Evolutionary conservation across 23 red algal genomes (phyloP), one percentile per base, ranked within the genome.

Genomic region (Chondrus crispus): DNA sequence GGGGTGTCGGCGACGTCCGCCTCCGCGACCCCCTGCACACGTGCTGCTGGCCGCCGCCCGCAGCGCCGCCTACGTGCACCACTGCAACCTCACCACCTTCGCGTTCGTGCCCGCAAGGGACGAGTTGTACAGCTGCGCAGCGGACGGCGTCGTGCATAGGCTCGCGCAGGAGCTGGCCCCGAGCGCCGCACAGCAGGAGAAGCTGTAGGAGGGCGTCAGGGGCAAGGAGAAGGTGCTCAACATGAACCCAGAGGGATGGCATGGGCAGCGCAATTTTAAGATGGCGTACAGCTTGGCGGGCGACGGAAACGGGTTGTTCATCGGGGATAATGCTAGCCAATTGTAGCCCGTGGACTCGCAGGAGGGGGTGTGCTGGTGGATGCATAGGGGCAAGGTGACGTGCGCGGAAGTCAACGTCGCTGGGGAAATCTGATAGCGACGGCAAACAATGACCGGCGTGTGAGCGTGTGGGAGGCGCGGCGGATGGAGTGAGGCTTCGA

Each of bases 401-500:
- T 84, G 88, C 40, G 70, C 93, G 16, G 70, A 87, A 47, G 74
- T 91, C n/a, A 89, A 91, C 62, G 46, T 64, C 2, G 30, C 55
- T 40, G 87, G 12, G 42, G 72, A 46, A 53, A 88, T 50, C 46
- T 93, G 46, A 35, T 96, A 30, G 85, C 71, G 26, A 96, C 82
- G 29, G 90, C 87, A 32, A 92, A 89, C 41, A 93, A 93, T 89
- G 95, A 96, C 63, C 44, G 62, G 36, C 41, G 30, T 44, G 79
- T 93, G 19, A 62, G 83, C 49, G 22, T 96, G 30, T 96, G 95
- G 95, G 95, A 96, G 84, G 95, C 87, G 29, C 81, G 95, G 26
- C 77, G 66, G 46, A 80, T 96, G 49, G 77, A 58, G 10, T 58
- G 39, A 39, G 81, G 70, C 44, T 62, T 74, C 24, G 45, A 70